Base-by-base conservation (phyloP, 352 stramenopile species). In the Phytopythium chamaehyphon region DNA sequence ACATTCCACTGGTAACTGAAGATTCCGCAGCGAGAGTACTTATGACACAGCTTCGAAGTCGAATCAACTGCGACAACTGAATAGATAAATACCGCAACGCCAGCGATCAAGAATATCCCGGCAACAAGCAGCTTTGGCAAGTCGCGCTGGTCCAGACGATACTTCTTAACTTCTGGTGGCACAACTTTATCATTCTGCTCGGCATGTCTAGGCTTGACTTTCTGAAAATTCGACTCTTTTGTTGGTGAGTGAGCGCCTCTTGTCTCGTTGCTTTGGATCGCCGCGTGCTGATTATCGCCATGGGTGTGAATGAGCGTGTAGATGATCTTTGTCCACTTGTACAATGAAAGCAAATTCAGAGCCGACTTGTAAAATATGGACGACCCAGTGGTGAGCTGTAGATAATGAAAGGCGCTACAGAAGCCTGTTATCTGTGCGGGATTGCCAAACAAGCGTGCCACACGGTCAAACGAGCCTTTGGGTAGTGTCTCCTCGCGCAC, bases 281-380 rank as follows among this genome's bases (percentile, higher is more conserved):
- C n/a, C n/a, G n/a, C 7, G 6, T 16, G 15, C 3, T 16, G 16
- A 16, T 38, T 28, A 28, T 18, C 11, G 8, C 7, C 7, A 19
- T 5, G 26, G 6, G 40, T 69, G 14, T 63, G 59, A 11, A 81
- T 64, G 3, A 84, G 24, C 2, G 56, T 63, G 11, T 50, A 11
- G 35, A 74, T 66, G 26, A 73, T 84, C 38, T 71, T 76, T 15
- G 39, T 23, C 69, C 64, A 83, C 24, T 83, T 83, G 61, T 74
- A 78, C 4, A 76, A 23, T 19, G 69, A 80, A 0, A 83, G 40
- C 24, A 71, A 9, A 11, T 70, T 63, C 2, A 81, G 54, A 2
- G 59, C 47, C 1, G 52, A 69, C 42, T 84, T 84, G 40, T 63
- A 66, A 12, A 76, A 63, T 7, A 83, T 22, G 0, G 52, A 51